Base-by-base conservation (phyloP, 768 basidiomycete species). In the Erythrobasidium yunnanense region DNA sequence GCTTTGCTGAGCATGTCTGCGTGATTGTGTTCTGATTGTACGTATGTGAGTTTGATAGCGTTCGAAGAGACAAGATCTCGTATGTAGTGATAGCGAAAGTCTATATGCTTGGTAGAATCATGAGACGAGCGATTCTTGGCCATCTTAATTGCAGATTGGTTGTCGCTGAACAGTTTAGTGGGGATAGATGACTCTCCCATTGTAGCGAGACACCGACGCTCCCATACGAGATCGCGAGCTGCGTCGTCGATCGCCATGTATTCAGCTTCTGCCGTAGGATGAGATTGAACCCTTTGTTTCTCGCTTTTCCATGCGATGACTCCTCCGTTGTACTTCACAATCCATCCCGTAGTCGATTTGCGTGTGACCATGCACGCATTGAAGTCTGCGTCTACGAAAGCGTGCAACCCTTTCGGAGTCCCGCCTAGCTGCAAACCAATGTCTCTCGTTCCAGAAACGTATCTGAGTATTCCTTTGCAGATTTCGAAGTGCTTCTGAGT, bases 41-140 rank as follows among this genome's bases (percentile, higher is more conserved):
- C 51, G 32, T 71, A 73, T 5, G 38, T 25, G 11, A 72, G 38
- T 1, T 56, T 15, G 25, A 77, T 68, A 17, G 53, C 54, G 8
- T 68, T 55, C 5, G 65, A 27, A 20, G 52, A 54, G 51, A 78
- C 68, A 8, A 50, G 66, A 8, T 78, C 70, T 22, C 74, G 71
- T 17, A 78, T 67, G 55, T 73, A 77, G 65, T 79, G 78, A 56
- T 77, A 73, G 0, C 74, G 72, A 32, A 78, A 72, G 62, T 77
- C 74, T 51, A 79, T 78, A 70, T 80, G 79, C 65, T 79, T 79
- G 22, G 77, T 75, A n/a, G 75, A 70, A 1, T 71, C 58, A 35
- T 78, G 76, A 54, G 74, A 74, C 25, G 73, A 69, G 8, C 70
- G 67, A 29, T 77, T 74, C 18, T 73, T 70, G 0, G 74, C 57